Evolutionary conservation across 352 stramenopile genomes (phyloP).

Genomic region (Globisporangium alternatum): DNA sequence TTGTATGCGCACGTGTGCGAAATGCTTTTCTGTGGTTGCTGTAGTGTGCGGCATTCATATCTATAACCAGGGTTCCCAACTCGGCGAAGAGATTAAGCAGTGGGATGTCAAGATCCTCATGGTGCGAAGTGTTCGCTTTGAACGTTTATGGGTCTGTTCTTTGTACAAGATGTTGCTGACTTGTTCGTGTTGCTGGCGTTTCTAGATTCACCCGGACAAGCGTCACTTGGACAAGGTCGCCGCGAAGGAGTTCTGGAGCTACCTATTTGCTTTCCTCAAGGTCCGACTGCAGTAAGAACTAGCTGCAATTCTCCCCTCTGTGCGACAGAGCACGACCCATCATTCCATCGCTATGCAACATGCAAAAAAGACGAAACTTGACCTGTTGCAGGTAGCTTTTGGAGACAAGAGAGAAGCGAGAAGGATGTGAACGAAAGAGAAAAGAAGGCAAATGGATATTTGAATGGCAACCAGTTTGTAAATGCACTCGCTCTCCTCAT

Average conservation of each 20-base stretch:
- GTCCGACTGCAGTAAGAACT: conserved; percentile 66
- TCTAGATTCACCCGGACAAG: conserved; percentile 87
- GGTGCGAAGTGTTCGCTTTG: conserved; percentile 26
- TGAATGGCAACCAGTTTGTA: neutral
- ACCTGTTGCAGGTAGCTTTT: neutral
- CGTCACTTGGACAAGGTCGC: conserved; percentile 89
- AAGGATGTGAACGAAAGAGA: conserved; percentile 1
- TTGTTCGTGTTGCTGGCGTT: neutral
- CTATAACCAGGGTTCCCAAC: conserved; percentile 78
- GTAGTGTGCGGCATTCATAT: conserved; percentile 82
- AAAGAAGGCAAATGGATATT: conserved; percentile 2
- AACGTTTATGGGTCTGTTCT: neutral
- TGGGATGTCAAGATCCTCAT: conserved; percentile 91
- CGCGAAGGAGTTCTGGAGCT: conserved; percentile 88
- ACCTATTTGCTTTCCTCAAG: conserved; percentile 87
- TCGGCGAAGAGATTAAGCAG: conserved; percentile 84
- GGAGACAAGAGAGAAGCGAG: neutral
- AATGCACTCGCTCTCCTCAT: neutral
- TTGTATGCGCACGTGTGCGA: neutral
- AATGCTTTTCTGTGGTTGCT: conserved; percentile 4
- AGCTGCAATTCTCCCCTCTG: neutral
- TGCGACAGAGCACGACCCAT: neutral
- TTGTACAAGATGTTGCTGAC: neutral
- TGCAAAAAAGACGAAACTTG: neutral
- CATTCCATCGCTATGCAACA: no score